Base-by-base conservation (phyloP, 768 basidiomycete species). In the Mycena indigotica region DNA sequence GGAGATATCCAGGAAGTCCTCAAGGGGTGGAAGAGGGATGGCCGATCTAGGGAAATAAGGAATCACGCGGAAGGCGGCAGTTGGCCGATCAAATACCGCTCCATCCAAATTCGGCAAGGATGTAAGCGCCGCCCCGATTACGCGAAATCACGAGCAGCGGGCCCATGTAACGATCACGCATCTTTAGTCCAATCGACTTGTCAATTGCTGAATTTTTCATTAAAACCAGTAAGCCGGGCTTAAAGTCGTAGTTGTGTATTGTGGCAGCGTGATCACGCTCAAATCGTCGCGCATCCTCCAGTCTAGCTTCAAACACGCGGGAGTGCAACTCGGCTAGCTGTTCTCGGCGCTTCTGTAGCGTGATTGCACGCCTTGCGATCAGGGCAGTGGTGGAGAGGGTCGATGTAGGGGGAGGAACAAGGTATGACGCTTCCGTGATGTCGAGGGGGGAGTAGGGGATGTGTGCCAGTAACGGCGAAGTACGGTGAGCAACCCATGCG, bases 371-470 rank as follows among this genome's bases (percentile, higher is more conserved):
- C 17, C 46, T 6, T n/a, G 30, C 46, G 25, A 35, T 25, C 8
- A 59, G 32, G n/a, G 45, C 28, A 12, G 23, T 26, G 23, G 49
- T 32, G 24, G 28, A 32, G 3, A 51, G 28, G 44, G 24, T 32
- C 17, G 26, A 2, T 5, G 26, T 41, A 45, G 52, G 6, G 46
- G 46, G 39, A 15, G n/a, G 28, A 6, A 57, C 12, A 15, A 67
- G 55, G 16, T 46, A 66, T 10, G 63, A 66, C 3, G 66, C 65
- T 39, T 54, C n/a, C 16, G 49, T 24, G 32, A 67, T 44, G 50
- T 67, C 65, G 29, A 68, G 57, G 1, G n/a, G 67, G 67, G 0
- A 65, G 57, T 1, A 68, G n/a, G 15, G 67, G 67, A n/a, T 68
- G 50, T 1, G 61, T 40, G 6, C 67, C 65, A 23, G 62, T 61